These are phyloP conservation scores for Rhizopogon parksii DNA, from an alignment of 1,284 basidiomycete genomes.

Conservation along the genomic window DNA sequence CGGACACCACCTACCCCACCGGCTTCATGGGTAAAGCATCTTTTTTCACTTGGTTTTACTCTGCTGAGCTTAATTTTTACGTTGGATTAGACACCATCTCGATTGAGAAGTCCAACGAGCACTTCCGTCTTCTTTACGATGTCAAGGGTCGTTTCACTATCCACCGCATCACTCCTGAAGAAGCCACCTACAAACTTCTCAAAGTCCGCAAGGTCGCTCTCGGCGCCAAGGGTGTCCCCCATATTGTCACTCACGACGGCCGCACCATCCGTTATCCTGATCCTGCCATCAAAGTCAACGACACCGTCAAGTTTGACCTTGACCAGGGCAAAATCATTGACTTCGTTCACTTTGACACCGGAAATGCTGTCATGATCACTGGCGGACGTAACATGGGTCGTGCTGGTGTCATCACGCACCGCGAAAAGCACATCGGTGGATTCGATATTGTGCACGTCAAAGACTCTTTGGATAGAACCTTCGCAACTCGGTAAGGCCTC, in stretches of 20 bases:
- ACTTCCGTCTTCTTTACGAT: conserved; percentile 99
- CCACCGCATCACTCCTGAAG: conserved; percentile 98
- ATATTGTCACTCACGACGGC: conserved; percentile 98
- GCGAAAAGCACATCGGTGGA: conserved; percentile 96
- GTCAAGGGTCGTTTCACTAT: conserved; percentile 99
- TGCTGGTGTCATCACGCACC: conserved; percentile 91
- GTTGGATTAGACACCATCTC: conserved; percentile 77
- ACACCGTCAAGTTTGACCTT: conserved; percentile 96
- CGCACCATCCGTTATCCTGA: conserved; percentile 99
- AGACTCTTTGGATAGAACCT: conserved; percentile 92
- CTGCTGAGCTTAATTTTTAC: conserved; percentile 1
- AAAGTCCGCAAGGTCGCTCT: conserved; percentile 93
- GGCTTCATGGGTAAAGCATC: conserved; percentile 88
- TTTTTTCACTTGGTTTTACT: neutral
- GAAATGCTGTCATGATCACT: conserved; percentile 96
- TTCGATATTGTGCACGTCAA: conserved; percentile 98
- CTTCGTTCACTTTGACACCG: conserved; percentile 94
- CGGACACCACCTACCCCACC: conserved; percentile 93
- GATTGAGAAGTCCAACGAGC: conserved; percentile 97
- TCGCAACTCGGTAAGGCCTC: conserved; percentile 80
- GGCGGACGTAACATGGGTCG: conserved; percentile 99
- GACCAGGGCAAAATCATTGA: conserved; percentile 93
- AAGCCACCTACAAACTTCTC: conserved; percentile 96
- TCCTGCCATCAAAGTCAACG: conserved; percentile 93
- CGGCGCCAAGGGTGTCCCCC: conserved; percentile 91